These are phyloP conservation scores for Aquilaria malaccensis DNA, from an alignment of 345 rosid species.

Conservation along the genomic window DNA sequence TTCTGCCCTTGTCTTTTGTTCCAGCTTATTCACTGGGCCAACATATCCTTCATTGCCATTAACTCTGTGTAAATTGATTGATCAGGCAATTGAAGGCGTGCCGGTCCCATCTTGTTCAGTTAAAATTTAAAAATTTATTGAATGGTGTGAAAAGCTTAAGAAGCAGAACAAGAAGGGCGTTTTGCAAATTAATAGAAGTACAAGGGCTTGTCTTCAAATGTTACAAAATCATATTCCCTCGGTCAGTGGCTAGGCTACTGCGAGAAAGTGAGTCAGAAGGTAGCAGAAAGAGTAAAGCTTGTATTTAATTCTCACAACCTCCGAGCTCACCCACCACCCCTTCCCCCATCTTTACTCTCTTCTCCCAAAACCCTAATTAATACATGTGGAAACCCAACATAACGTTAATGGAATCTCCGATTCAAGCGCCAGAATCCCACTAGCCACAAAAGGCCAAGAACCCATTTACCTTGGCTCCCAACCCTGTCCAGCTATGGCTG, in stretches of 20 bases:
- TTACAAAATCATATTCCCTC: conserved; percentile 32
- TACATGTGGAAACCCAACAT: background rate
- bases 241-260: conserved; percentile 36
- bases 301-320: conserved; percentile 43
- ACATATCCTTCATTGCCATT: too few relatives aligned
- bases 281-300: conserved; percentile 34
- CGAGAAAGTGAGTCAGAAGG: conserved; percentile 25
- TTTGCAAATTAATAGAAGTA: background rate
- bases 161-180: too few relatives aligned
- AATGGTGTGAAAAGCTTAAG: too few relatives aligned
- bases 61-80: too few relatives aligned
- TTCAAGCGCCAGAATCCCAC: conserved; percentile 23
- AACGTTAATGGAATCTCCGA: conserved; percentile 27
- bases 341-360: conserved; percentile 21
- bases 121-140: too few relatives aligned
- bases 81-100: too few relatives aligned
- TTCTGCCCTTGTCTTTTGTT: too few relatives aligned
- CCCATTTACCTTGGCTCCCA: conserved; percentile 17
- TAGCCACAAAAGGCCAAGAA: background rate
- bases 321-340: conserved; percentile 23
- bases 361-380: conserved; percentile 21
- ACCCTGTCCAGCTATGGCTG: conserved; percentile 44
- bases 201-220: conserved; percentile 27
- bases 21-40: too few relatives aligned
- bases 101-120: too few relatives aligned